Conservation (phyloP, 1,284 basidiomycete species). For the Cutaneotrichosporon spelunceum region DNA sequence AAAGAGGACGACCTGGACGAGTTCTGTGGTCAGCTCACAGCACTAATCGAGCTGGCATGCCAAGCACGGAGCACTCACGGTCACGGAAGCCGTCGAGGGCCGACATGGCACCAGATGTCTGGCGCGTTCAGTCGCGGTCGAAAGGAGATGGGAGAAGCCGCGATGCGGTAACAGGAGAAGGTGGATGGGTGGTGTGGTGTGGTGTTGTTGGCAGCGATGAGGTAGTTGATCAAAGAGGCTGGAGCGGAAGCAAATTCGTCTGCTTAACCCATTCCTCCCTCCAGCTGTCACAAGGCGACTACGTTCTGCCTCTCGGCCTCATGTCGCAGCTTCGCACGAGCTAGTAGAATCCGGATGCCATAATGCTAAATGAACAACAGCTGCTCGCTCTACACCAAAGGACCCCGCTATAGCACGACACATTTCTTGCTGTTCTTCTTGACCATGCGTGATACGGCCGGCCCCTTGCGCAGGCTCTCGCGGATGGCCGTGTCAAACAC, state of each 20-base stretch:
- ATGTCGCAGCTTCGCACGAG: not conserved
- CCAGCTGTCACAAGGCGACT: not conserved
- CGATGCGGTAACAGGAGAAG: not conserved
- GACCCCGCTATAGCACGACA: slow-evolving; percentile 61
- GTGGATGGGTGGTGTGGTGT: not conserved
- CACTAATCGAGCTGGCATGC: not conserved
- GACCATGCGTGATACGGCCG: slow-evolving; percentile 58
- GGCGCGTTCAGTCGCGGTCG: not conserved
- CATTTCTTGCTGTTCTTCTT: slow-evolving; percentile 76
- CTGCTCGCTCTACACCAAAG: not conserved
- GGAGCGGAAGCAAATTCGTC: slow-evolving; percentile 10
- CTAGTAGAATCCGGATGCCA: slow-evolving; percentile 8
- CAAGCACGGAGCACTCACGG: slow-evolving; percentile 31
- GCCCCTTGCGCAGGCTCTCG: slow-evolving; percentile 68
- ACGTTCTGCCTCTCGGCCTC: not conserved
- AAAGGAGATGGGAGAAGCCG: not conserved
- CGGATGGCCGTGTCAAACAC: slow-evolving; percentile 87
- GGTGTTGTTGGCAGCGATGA: not conserved
- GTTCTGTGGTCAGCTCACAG: slow-evolving; percentile 30
- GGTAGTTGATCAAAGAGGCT: not conserved
- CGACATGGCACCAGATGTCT: slow-evolving; percentile 29
- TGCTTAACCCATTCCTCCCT: slow-evolving; percentile 1
- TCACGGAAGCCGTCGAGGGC: slow-evolving; percentile 46
- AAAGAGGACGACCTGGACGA: slow-evolving; percentile 51
- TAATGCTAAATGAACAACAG: slow-evolving; percentile 17